Conservation (phyloP, 257 asterid species). For the Primulina tabacum region DNA sequence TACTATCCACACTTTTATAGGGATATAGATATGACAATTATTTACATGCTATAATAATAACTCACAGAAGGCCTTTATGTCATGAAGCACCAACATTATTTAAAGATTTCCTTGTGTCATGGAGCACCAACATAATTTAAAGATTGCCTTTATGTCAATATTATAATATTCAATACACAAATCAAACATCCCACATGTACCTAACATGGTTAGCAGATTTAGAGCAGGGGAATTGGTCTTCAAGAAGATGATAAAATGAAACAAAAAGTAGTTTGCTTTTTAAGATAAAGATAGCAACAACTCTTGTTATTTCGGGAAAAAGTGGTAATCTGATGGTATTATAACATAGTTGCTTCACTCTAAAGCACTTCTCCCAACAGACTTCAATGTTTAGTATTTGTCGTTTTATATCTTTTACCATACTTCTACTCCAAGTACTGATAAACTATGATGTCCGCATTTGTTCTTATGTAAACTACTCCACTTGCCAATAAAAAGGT, state of each 20-base stretch:
- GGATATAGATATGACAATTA: too few relatives aligned
- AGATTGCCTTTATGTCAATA: neutral
- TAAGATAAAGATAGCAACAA: neutral
- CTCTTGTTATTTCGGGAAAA: neutral
- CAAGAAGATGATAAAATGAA: neutral
- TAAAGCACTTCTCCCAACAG: constrained; percentile 19
- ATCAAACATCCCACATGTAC: neutral
- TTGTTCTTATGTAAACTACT: constrained; percentile 33
- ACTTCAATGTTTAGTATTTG: constrained; percentile 20
- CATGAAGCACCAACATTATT: neutral
- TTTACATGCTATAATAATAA: too few relatives aligned
- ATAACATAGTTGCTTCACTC: constrained; percentile 16
- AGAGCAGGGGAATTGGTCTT: neutral
- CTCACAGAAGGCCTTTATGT: too few relatives aligned
- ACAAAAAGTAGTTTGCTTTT: neutral
- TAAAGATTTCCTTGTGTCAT: neutral
- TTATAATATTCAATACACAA: too few relatives aligned
- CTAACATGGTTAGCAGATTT: neutral
- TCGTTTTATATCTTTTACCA: constrained; percentile 20
- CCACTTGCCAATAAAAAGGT: constrained; percentile 13
- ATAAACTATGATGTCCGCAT: constrained; percentile 25
- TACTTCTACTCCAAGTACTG: neutral
- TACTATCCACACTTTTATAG: too few relatives aligned
- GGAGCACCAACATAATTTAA: too few relatives aligned
- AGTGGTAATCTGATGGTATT: neutral